Evolutionary conservation across 495 filamentous ascomycete species (phyloP).

Genomic region (Chlorociboria aeruginascens): DNA sequence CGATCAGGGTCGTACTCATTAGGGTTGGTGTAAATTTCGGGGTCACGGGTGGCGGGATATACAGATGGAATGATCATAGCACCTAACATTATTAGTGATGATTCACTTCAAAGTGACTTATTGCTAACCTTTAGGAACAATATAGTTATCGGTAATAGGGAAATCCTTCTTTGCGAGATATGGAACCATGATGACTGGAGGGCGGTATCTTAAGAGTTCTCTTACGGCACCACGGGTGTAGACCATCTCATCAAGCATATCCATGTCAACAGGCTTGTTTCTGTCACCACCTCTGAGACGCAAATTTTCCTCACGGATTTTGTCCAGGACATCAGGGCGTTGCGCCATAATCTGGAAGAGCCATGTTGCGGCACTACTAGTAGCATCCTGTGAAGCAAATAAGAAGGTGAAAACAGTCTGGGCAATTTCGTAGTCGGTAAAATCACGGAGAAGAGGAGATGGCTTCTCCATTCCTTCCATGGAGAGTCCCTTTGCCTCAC

Average conservation of each 20-base stretch:
- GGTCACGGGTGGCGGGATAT: conserved; percentile 85
- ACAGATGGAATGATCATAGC: conserved; percentile 90
- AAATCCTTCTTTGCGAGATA: conserved; percentile 93
- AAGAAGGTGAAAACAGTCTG: conserved; percentile 96
- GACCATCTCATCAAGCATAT: conserved; percentile 74
- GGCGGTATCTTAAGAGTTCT: conserved; percentile 88
- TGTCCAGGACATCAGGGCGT: conserved; percentile 79
- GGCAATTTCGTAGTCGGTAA: conserved; percentile 85
- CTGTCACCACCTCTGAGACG: conserved; percentile 65
- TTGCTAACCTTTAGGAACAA: conserved; percentile 61
- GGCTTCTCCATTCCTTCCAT: conserved; percentile 69
- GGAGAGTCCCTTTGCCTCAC: conserved; percentile 50
- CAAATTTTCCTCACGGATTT: conserved; percentile 86
- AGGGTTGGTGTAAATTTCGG: conserved; percentile 81
- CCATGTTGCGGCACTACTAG: conserved; percentile 86
- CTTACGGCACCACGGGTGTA: conserved; percentile 91
- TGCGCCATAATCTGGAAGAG: conserved; percentile 92
- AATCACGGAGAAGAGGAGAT: conserved; percentile 65
- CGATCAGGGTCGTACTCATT: conserved; percentile 86
- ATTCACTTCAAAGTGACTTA: neutral
- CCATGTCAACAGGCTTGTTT: conserved; percentile 58
- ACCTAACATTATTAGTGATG: conserved; percentile 26
- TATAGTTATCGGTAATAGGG: conserved; percentile 81
- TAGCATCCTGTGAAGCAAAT: conserved; percentile 96
- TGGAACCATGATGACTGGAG: conserved; percentile 95